Percentiles rank a stretch among this genome's conserved stretches.
Evolutionary conservation across 192 early-diverging fungal genomes (phyloP).

Genomic region (Radiomyces spectabilis): DNA sequence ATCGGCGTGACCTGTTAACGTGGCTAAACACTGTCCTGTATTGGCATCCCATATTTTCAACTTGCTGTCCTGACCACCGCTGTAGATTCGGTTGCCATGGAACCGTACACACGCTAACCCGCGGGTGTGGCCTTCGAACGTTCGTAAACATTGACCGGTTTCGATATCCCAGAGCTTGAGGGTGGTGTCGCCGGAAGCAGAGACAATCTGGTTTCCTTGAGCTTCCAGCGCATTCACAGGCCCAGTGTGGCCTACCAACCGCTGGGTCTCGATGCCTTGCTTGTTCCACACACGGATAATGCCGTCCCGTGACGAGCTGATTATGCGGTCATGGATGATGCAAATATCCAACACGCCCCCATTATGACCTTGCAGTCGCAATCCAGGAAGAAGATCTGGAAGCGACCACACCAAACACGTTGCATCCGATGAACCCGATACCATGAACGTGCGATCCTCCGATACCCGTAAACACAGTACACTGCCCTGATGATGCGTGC

Average conservation of each 20-base stretch:
- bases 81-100: slow-evolving; percentile 64
- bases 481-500: slow-evolving; percentile 58
- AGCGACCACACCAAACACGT: slow-evolving; percentile 78
- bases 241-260: slow-evolving; percentile 78
- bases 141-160: slow-evolving; percentile 57
- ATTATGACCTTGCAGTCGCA: slow-evolving; percentile 63
- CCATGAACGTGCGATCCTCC: slow-evolving; percentile 51
- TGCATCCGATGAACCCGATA: slow-evolving; percentile 83
- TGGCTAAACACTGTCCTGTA: slow-evolving; percentile 61
- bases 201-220: slow-evolving; percentile 60
- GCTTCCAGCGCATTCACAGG: slow-evolving; percentile 93
- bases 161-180: slow-evolving; percentile 75
- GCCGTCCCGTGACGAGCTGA: slow-evolving; percentile 91
- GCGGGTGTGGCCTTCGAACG: slow-evolving; percentile 76
- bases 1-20: slow-evolving; percentile 59
- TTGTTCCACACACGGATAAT: slow-evolving; percentile 85
- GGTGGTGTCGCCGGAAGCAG: slow-evolving; percentile 77
- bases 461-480: slow-evolving; percentile 79
- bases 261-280: slow-evolving; percentile 52
- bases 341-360: slow-evolving; percentile 83
- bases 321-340: slow-evolving; percentile 63
- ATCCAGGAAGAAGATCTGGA: slow-evolving; percentile 28
- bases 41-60: slow-evolving; percentile 91
- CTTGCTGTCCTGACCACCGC: slow-evolving; percentile 87
- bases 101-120: slow-evolving; percentile 82